Evolutionary conservation across 2,329 filamentous ascomycete species (phyloP), one percentile per base, ranked within the genome.

Genomic region (Pestalotiopsis sp.): DNA sequence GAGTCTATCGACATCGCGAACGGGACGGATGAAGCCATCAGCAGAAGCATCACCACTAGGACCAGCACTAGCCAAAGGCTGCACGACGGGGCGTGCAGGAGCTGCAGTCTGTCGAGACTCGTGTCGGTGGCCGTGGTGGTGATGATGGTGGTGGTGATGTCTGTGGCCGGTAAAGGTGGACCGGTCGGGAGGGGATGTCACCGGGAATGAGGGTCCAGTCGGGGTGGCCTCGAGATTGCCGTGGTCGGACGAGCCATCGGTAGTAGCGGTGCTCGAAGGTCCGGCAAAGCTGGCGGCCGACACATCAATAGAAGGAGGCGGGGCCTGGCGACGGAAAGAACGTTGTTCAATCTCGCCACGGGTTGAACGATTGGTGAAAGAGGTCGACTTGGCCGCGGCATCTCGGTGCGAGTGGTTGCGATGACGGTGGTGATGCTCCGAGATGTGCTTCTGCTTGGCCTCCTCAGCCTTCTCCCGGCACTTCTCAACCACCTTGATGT

Each of bases 401-500:
- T 83, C 82, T 41, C 83, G 83, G 69, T 86, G 83, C 45, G 85
- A 85, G 69, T 86, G 84, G 69, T 80, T 81, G 58, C 84, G 80
- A 72, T 88, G 85, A 60, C 86, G 85, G 63, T 83, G 78, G 60
- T 85, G 83, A 72, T 86, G 83, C 49, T 88, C 85, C 63, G 85
- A 82, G 49, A 87, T 84, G 74, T 90, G 86, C 75, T 93, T 93
- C 75, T 90, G 86, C 76, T 97, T 96, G 67, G 90, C 88, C 78
- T 97, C 89, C 76, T 98, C 94, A 38, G 91, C 91, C 82, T 93
- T 93, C 78, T 96, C 93, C 71, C 93, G 92, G 78, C 93, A 93
- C 81, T 94, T 95, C 75, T 98, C 95, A 72, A 98, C 91, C 70
- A 98, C 94, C 78, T 97, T 94, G 83, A 98, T 95, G 82, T 99